Evolutionary conservation across 2,329 filamentous ascomycete genomes (phyloP).

Genomic region (Esteya vermicola): DNA sequence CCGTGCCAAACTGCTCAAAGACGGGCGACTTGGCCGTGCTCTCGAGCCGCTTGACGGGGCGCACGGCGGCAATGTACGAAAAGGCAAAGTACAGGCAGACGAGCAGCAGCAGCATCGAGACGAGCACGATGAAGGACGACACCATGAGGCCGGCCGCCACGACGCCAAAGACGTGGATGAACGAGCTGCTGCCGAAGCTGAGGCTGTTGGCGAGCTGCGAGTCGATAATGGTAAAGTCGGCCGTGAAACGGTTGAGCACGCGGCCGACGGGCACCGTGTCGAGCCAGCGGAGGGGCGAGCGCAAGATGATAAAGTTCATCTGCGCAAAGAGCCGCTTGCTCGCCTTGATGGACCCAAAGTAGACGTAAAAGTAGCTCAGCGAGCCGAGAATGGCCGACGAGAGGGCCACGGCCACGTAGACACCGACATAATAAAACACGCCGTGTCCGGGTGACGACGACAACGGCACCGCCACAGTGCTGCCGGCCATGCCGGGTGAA

Average conservation of each 20-base stretch:
- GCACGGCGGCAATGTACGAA: slow-evolving; percentile 53
- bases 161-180: slow-evolving; percentile 49
- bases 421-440: slow-evolving; percentile 48
- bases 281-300: slow-evolving; percentile 63
- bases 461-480: too few relatives aligned
- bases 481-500: too few relatives aligned
- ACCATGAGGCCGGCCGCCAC: slow-evolving; percentile 54
- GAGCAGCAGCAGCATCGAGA: slow-evolving; percentile 43
- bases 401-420: slow-evolving; percentile 51
- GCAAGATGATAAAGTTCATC: slow-evolving; percentile 52
- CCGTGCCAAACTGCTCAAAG: slow-evolving; percentile 65
- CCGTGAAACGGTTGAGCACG: slow-evolving; percentile 63
- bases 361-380: slow-evolving; percentile 48
- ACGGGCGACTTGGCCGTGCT: slow-evolving; percentile 65
- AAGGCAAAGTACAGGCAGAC: slow-evolving; percentile 44
- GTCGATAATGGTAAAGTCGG: slow-evolving; percentile 64
- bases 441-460: too few relatives aligned
- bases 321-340: slow-evolving; percentile 54
- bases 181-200: slow-evolving; percentile 42
- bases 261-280: slow-evolving; percentile 68
- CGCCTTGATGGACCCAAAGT: slow-evolving; percentile 50
- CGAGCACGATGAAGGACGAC: slow-evolving; percentile 49
- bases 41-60: slow-evolving; percentile 65
- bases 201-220: slow-evolving; percentile 50
- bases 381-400: slow-evolving; percentile 44